Conservation (phyloP, 345 rosid genomes). For the Hypericum androsaemum region DNA sequence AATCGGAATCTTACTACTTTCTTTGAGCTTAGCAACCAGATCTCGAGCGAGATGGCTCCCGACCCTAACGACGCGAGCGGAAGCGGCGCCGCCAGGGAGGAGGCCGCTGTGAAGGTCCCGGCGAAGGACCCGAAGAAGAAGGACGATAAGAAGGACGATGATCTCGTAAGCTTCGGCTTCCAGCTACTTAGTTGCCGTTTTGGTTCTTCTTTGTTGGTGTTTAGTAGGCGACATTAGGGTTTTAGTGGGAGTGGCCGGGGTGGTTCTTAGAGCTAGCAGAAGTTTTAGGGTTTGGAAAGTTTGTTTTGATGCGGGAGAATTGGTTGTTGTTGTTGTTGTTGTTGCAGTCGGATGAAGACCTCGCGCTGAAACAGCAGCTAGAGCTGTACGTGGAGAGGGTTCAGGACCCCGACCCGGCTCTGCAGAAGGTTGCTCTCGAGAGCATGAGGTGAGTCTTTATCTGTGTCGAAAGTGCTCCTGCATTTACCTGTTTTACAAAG, state of each 20-base stretch:
- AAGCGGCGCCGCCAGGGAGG: slow-evolving; percentile 34
- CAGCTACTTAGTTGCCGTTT: neutral
- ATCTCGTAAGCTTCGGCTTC: slow-evolving; percentile 41
- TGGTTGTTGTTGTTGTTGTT: neutral
- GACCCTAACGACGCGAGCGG: slow-evolving; percentile 46
- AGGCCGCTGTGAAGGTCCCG: slow-evolving; percentile 49
- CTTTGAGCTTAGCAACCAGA: no score
- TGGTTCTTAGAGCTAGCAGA: no score
- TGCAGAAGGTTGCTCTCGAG: slow-evolving; percentile 88
- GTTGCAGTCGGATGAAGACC: slow-evolving; percentile 85
- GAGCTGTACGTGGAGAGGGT: slow-evolving; percentile 93
- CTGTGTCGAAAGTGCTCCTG: no score
- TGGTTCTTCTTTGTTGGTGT: neutral
- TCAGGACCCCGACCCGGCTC: slow-evolving; percentile 75
- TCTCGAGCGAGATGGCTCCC: slow-evolving; percentile 31
- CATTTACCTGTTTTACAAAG: no score
- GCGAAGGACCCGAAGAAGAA: slow-evolving; percentile 82
- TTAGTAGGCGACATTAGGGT: neutral
- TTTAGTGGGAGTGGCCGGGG: neutral
- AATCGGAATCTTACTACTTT: no score
- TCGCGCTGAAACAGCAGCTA: slow-evolving; percentile 79
- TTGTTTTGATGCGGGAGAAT: neutral
- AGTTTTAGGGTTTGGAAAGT: neutral
- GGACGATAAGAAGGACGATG: slow-evolving; percentile 88
- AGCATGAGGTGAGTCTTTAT: slow-evolving; percentile 64